Base-by-base conservation (phyloP, 139 green algal species). In the Chlamydomonas applanata region DNA sequence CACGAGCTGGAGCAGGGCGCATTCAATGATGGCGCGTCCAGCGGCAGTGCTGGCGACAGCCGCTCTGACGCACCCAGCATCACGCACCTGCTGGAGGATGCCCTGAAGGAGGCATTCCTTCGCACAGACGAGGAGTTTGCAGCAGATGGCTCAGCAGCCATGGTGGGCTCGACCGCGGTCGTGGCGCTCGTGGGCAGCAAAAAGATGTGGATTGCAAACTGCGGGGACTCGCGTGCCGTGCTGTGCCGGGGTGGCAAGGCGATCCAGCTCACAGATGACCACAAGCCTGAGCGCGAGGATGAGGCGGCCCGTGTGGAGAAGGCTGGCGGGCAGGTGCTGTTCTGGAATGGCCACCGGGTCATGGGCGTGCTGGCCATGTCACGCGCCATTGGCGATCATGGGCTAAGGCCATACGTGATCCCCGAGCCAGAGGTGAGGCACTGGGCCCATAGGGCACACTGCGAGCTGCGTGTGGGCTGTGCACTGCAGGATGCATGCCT, bases 281-380 rank as follows among this genome's bases (percentile, higher is more conserved):
- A 91, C 73, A 90, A 91, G 76, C 89, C 89, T 32, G 88, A 92
- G 63, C 70, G 89, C 19, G 85, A 90, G 30, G 90, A 94, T 62
- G 90, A 94, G 72, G 87, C 79, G 78, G 83, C 86, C 71, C 78
- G 87, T n/a, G 88, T 96, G 44, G 82, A 92, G 75, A 85, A 85
- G 46, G 89, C 89, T 34, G 91, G 91, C 11, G 91, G 91, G 2
- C 85, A 93, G 65, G 89, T 96, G n/a, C 79, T 93, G 33, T 93
- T 85, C 72, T 94, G 86, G 82, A 93, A 95, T 46, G 91, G 89
- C 16, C 85, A 91, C 66, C 83, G 91, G 9, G 91, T 96, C 1
- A 93, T 94, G 84, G 91, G 91, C 56, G 84, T 94, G 56, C 87
- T 96, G 22, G 90, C 90, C 20, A 93, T 96, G 91, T 91, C 82